Percentiles rank a stretch among this genome's conserved stretches.
Conservation (phyloP, 331 rosid genomes). For the Rosa hybrid region DNA sequence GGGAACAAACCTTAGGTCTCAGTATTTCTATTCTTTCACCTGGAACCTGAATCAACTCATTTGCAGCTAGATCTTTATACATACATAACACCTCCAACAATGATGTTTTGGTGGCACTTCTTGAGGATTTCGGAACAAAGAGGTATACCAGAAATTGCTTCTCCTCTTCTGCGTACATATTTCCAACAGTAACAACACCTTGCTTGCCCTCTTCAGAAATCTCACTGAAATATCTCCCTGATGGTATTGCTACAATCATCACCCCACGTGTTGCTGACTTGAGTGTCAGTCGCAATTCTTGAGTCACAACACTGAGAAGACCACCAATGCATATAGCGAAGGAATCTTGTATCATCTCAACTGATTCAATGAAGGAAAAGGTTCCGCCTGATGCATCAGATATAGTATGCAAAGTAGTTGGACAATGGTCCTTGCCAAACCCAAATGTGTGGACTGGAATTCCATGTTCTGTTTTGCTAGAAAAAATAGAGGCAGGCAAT, state of each 20-base stretch:
- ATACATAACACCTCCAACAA: slow-evolving; percentile 13
- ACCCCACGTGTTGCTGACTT: slow-evolving; percentile 11
- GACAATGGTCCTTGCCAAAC: slow-evolving; percentile 10
- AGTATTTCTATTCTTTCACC: slow-evolving; percentile 3
- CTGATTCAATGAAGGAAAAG: slow-evolving; percentile 18
- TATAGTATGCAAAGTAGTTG: slow-evolving; percentile 8
- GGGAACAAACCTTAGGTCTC: slow-evolving; percentile 9
- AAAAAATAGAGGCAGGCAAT: not conserved
- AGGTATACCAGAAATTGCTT: slow-evolving; percentile 20
- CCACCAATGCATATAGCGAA: slow-evolving; percentile 23
- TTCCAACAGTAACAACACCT: not conserved
- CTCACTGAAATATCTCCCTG: not conserved
- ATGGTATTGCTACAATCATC: slow-evolving; percentile 14
- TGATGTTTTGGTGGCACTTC: not conserved
- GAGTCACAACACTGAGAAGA: slow-evolving; percentile 18
- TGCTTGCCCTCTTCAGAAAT: not conserved
- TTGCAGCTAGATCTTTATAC: slow-evolving; percentile 11
- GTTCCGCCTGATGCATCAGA: slow-evolving; percentile 17
- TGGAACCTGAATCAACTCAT: not conserved
- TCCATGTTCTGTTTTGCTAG: not conserved
- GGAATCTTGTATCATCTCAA: slow-evolving; percentile 15
- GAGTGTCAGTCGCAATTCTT: not conserved
- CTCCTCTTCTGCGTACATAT: slow-evolving; percentile 19
- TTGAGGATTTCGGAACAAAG: not conserved
- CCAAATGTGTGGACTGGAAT: slow-evolving; percentile 17